Evolutionary conservation across 1,284 basidiomycete genomes (phyloP).

Genomic region (Ustilago crameri): DNA sequence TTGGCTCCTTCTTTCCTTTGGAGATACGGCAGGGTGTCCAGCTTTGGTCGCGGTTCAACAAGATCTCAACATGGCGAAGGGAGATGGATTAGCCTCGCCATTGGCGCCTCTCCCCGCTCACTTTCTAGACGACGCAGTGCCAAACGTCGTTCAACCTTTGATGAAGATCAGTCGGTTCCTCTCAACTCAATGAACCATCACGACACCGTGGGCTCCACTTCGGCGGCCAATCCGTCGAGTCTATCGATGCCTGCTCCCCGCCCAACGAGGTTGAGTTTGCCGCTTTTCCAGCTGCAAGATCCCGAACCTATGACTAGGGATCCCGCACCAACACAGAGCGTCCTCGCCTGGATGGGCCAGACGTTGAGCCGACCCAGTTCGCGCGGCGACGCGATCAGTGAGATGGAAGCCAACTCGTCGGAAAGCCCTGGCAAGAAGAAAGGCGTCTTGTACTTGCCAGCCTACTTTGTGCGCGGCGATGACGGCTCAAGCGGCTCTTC

Average conservation of each 20-base stretch:
- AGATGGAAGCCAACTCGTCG: constrained; percentile 24
- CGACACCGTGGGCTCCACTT: constrained; percentile 20
- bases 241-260: constrained; percentile 42
- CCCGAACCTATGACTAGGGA: constrained; percentile 27
- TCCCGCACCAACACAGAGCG: constrained; percentile 30
- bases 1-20: constrained; percentile 35
- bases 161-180: constrained; percentile 32
- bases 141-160: constrained; percentile 28
- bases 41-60: constrained; percentile 16
- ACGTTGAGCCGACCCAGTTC: constrained; percentile 38
- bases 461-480: constrained; percentile 53
- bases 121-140: constrained; percentile 15
- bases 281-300: constrained; percentile 51
- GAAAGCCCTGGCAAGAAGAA: constrained; percentile 42
- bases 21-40: constrained; percentile 16
- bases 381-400: constrained; percentile 34
- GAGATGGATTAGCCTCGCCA: constrained; percentile 50
- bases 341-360: constrained; percentile 52
- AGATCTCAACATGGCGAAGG: constrained; percentile 10
- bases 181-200: constrained; percentile 14
- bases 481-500: constrained; percentile 12
- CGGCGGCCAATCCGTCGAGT: constrained; percentile 28
- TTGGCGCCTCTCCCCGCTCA: constrained; percentile 18
- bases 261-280: constrained; percentile 41
- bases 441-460: constrained; percentile 50